Base-by-base conservation (phyloP, 768 basidiomycete species). In the Daedaleopsis nitida region DNA sequence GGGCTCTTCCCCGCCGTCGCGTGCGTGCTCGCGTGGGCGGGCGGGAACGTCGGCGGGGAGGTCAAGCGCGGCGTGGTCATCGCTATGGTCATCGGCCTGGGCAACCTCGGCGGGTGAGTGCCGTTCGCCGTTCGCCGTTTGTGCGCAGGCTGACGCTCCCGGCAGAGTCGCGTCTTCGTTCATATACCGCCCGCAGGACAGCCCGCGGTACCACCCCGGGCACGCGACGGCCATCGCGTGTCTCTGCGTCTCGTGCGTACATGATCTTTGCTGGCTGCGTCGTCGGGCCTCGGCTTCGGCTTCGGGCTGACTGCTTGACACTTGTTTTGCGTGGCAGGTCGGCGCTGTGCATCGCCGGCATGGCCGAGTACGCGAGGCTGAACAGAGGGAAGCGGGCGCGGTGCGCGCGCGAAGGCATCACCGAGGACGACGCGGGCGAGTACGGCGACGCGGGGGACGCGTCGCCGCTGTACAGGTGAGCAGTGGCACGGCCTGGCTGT, bases 1-100 rank as follows among this genome's bases (percentile, higher is more conserved):
- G 86, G 85, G 19, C 79, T 83, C 7, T 86, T 73, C 65, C 82
- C 86, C 0, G 79, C 78, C 7, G 75, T 85, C 54, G 73, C 75
- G 5, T 73, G 84, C 19, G 67, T 69, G 27, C 69, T 87, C 1
- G 82, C 84, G 38, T 87, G 86, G 86, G 80, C 75, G 1, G 77
- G 79, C 2, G 80, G 81, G 9, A 83, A 84, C 55, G 79, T 82
- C 0, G 85, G 85, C 23, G 83, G 86, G 23, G 83, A 84, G 65
- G 60, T 81, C 52, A 81, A 82, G 65, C 77, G 79, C 57, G 86
- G 78, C 23, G 76, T 85, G 13, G 76, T 77, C 13, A 62, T 86
- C 38, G 86, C 81, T 5, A 77, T 83, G 75, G 78, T 86, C 17
- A 79, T 82, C 54, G 83, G 83, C 27, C 42, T 82, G 11, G 84